phyloP scores from a whole-genome alignment of 129 eudicot species.

The Saposhnikovia divaricata region DNA sequence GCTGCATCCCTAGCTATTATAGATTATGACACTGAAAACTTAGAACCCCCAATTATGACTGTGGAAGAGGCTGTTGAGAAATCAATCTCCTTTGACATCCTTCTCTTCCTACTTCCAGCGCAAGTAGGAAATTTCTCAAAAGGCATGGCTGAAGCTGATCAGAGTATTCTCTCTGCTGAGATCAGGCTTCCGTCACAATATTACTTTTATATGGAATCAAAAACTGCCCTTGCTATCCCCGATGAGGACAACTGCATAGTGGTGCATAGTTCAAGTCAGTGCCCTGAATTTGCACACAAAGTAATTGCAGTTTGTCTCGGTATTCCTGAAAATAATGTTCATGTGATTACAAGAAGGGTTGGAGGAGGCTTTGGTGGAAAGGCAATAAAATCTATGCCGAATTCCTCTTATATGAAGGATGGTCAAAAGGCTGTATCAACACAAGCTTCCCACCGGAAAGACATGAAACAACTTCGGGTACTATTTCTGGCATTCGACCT shows the following conservation, averaged over 20 bases:
- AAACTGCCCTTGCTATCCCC: slow-evolving; percentile 87
- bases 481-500: no score
- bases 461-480: no score
- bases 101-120: slow-evolving; percentile 44
- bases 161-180: slow-evolving; percentile 61
- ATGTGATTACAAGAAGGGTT: slow-evolving; percentile 85
- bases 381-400: slow-evolving; percentile 67
- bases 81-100: slow-evolving; percentile 70
- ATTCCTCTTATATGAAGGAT: no score
- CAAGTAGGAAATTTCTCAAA: slow-evolving; percentile 73
- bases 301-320: slow-evolving; percentile 71
- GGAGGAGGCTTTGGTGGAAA: slow-evolving; percentile 99
- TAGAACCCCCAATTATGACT: slow-evolving; percentile 74
- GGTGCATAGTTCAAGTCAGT: slow-evolving; percentile 76
- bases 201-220: slow-evolving; percentile 92
- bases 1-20: slow-evolving; percentile 63
- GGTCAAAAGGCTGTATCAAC: no score
- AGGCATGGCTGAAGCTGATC: slow-evolving; percentile 96
- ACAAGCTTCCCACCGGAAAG: no score
- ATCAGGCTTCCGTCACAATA: slow-evolving; percentile 74
- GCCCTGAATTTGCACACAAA: slow-evolving; percentile 58
- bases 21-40: slow-evolving; percentile 48
- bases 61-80: slow-evolving; percentile 89
- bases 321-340: slow-evolving; percentile 77
- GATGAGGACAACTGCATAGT: slow-evolving; percentile 98